Base-by-base conservation (phyloP, 2,329 filamentous ascomycete species). In the Ophiostoma australiae region DNA sequence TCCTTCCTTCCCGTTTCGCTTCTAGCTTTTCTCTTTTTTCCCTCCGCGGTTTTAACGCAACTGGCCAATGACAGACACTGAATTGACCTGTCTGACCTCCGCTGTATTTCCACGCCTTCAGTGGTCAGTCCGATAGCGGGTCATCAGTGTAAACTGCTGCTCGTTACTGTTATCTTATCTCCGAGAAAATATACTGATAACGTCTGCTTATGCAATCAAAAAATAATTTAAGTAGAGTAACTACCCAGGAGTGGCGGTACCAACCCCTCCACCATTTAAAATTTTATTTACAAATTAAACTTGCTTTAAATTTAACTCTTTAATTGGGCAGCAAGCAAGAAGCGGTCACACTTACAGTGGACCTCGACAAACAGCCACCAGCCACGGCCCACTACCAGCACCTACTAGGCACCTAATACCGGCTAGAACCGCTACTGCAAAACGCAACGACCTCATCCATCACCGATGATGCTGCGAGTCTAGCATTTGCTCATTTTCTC, bases 11-110 rank as follows among this genome's bases (percentile, higher is more conserved):
- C 44, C 55, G 63, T 71, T 68, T 69, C 41, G 31, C 13, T 58
- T 72, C 63, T 70, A 33, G 31, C 23, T 58, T 58, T 58, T 58
- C n/a, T 58, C 55, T 37, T 70, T 48, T 39, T 61, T 67, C 17
- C 37, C 52, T 71, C 31, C 69, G 61, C 65, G 68, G 52, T n/a
- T 72, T 70, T 72, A 72, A 67, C 27, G 23, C 41, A 33, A 31
- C 70, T 11, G 52, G 70, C 70, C 70, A 71, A 71, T 71, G 20
- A 35, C 20, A 37, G 5, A 17, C n/a, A 27, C 37, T 20, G 44
- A 71, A 69, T 71, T 69, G 44, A 27, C 41, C 33, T 39, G 39
- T 67, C 63, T 33, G 35, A 48, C 39, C 23, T 35, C 67, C 63
- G 44, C 58, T 69, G 70, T 71, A 71, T n/a, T 55, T 69, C 48